phyloP scores from a whole-genome alignment of 73 alveolate genomes.

The Tetrahymena borealis region DNA sequence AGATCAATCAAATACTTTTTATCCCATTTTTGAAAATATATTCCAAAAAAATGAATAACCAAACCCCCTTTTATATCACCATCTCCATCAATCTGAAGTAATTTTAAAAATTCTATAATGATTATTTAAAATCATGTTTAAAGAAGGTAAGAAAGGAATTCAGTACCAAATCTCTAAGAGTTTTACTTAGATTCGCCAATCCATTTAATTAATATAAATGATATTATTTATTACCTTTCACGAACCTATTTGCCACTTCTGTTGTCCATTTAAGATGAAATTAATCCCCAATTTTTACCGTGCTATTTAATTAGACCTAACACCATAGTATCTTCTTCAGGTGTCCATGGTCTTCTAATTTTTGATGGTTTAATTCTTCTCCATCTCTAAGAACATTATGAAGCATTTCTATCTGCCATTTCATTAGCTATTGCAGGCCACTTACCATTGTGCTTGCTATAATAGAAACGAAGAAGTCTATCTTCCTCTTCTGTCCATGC shows the following conservation, averaged over 20 bases:
- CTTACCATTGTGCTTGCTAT: constrained; percentile 7
- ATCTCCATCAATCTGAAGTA: too few species aligned
- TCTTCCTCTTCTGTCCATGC: constrained; percentile 43
- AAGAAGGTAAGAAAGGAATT: too few species aligned
- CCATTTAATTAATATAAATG: too few species aligned
- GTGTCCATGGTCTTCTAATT: constrained; percentile 37
- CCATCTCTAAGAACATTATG: constrained; percentile 47
- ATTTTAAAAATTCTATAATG: too few species aligned
- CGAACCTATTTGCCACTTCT: constrained; percentile 37
- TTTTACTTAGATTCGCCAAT: too few species aligned
- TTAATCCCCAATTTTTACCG: constrained; percentile 38
- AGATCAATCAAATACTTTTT: too few species aligned
- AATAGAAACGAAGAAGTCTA: constrained; percentile 2
- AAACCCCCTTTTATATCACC: too few species aligned
- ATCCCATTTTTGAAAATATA: too few species aligned
- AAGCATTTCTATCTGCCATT: constrained; percentile 38
- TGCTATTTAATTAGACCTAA: constrained; percentile 4
- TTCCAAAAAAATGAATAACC: too few species aligned
- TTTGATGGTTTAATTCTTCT: constrained; percentile 34
- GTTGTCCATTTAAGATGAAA: constrained; percentile 9
- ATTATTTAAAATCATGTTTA: too few species aligned
- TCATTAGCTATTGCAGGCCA: constrained; percentile 39
- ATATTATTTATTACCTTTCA: constrained; percentile 7
- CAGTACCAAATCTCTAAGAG: too few species aligned
- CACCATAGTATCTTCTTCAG: constrained; percentile 23